Evolutionary conservation across 2,329 filamentous ascomycete species (phyloP), one percentile per base, ranked within the genome.

Genomic region (Colletotrichum lentis): DNA sequence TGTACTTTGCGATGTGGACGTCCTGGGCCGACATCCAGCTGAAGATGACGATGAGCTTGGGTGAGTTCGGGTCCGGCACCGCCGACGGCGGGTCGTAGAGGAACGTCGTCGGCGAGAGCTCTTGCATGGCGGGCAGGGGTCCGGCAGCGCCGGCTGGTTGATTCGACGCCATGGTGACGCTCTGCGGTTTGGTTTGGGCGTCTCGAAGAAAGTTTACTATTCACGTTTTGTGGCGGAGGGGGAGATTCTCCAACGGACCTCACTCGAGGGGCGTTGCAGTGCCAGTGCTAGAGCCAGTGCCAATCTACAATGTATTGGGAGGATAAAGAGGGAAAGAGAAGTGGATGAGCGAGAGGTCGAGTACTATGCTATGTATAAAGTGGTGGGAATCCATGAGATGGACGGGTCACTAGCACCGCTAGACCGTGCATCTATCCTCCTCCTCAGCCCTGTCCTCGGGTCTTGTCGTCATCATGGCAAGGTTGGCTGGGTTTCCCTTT

Each of bases 1-100:
- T 77, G 73, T 86, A 87, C 71, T 87, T 87, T 70, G 79, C 79
- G 52, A 86, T 81, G 72, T 86, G 83, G 7, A 74, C 73, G 46
- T 84, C 80, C n/a, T 74, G 78, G 11, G 85, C 84, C 52, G 79
- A 81, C 79, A 85, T 84, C 85, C 85, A 87, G 8, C 80, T 77
- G 43, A 81, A 79, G 43, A 86, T 56, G 27, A 86, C 70, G 64
- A 86, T 78, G 43, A 86, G 78, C 61, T 80, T 80, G 14, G 85
- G 84, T 11, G 78, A 73, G 39, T 47, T 55, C 12, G 69, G 43
- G 46, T 67, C 49, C 31, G 39, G 55, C 6, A 49, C 24, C 1
- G 53, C 50, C 1, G 72, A 54, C 1, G 70, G 43, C 5, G 79
- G 79, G 2, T 75, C 74, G 69, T 78, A 78, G 71, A 80, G 74